Conservation (phyloP, 1,139 yeast species). For the Yamadazyma friedrichii region DNA sequence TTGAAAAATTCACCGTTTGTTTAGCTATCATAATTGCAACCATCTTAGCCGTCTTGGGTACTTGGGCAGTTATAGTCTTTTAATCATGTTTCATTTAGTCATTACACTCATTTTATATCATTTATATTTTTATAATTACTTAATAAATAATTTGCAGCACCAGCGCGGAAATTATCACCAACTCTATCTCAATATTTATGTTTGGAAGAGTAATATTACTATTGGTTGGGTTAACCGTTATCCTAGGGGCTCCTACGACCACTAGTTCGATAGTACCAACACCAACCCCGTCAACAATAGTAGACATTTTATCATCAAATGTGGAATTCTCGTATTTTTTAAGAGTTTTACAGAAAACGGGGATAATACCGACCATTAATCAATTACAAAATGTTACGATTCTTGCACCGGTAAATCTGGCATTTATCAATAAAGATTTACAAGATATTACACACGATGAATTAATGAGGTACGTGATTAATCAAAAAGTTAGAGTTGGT, state of each 20-base stretch:
- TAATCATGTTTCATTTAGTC: conserved; percentile 10
- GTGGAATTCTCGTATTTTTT: conserved; percentile 74
- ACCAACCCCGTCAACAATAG: conserved; percentile 52
- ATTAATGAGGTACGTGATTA: conserved; percentile 33
- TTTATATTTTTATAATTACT: neutral
- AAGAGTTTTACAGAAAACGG: conserved; percentile 62
- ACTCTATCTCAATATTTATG: too few relatives aligned
- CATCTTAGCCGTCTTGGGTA: conserved; percentile 34
- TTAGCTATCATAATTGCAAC: conserved; percentile 24
- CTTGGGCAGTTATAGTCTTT: conserved; percentile 38
- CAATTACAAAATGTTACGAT: conserved; percentile 66
- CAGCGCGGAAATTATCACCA: neutral
- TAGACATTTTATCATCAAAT: conserved; percentile 73
- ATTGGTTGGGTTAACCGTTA: too few relatives aligned
- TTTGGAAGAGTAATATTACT: too few relatives aligned
- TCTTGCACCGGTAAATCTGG: conserved; percentile 85
- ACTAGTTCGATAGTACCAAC: conserved; percentile 6
- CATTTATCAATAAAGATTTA: conserved; percentile 42
- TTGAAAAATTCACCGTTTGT: conserved; percentile 24
- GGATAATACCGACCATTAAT: conserved; percentile 68
- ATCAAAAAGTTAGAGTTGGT: conserved; percentile 37
- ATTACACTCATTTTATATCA: neutral
- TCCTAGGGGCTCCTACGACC: conserved; percentile 1
- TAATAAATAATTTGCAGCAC: neutral
- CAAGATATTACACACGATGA: conserved; percentile 19